These are phyloP conservation scores for Meyerozyma athensensis DNA, from an alignment of 1,139 yeast species.

Conservation along the genomic window DNA sequence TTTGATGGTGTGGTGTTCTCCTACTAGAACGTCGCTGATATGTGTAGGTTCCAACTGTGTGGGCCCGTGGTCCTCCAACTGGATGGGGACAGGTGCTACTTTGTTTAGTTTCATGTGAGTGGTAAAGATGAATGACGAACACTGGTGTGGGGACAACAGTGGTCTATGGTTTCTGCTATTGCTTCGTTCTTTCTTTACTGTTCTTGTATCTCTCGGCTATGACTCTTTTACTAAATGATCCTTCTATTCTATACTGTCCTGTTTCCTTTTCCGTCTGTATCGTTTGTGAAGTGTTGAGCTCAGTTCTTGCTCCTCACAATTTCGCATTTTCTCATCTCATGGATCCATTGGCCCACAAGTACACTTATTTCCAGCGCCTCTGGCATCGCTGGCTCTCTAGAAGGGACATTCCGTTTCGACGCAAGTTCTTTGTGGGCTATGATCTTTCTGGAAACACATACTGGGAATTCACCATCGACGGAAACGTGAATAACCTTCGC, in stretches of 20 bases:
- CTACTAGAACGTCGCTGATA: conserved; percentile 37
- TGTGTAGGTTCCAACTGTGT: conserved; percentile 18
- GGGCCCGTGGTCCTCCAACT: conserved; percentile 24
- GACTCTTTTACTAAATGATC: too few relatives aligned
- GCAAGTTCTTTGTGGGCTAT: conserved; percentile 58
- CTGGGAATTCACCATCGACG: conserved; percentile 70
- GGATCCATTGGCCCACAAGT: conserved; percentile 26
- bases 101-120: conserved; percentile 24
- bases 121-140: background rate
- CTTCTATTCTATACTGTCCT: background rate
- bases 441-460: conserved; percentile 79
- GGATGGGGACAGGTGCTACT: conserved; percentile 37
- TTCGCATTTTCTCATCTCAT: conserved; percentile 11
- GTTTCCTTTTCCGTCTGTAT: conserved; percentile 2
- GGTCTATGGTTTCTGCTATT: background rate
- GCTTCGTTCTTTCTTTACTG: background rate
- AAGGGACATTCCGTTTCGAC: conserved; percentile 61
- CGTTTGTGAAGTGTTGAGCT: background rate
- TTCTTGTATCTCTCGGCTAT: too few relatives aligned
- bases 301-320: conserved; percentile 12
- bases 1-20: conserved; percentile 33
- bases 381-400: conserved; percentile 58
- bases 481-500: conserved; percentile 40
- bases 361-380: conserved; percentile 40
- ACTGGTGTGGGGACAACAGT: background rate